Conservation (phyloP, 1,284 basidiomycete species). For the Inonotus hispidus region DNA sequence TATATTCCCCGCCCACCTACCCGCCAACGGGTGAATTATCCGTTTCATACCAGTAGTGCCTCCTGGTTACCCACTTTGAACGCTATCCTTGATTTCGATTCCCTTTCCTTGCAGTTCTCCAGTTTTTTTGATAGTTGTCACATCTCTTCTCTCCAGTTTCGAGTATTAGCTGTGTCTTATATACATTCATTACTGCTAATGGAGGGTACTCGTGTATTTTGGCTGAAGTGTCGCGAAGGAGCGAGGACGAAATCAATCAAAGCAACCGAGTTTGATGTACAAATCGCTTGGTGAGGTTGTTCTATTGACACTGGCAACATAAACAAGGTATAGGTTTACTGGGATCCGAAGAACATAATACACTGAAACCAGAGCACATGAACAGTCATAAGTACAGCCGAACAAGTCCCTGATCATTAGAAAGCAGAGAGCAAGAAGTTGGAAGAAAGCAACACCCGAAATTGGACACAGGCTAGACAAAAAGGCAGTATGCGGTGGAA, state of each 20-base stretch:
- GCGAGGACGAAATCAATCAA: too few relatives aligned
- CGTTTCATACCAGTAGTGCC: not conserved
- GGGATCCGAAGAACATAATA: constrained; percentile 1
- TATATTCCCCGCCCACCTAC: too few relatives aligned
- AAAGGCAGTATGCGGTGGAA: not conserved
- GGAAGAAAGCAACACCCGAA: not conserved
- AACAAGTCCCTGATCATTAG: constrained; percentile 3
- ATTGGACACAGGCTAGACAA: not conserved
- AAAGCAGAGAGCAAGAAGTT: not conserved
- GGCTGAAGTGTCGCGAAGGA: not conserved
- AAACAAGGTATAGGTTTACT: not conserved
- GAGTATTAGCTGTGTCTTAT: constrained; percentile 4
- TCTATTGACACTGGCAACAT: not conserved
- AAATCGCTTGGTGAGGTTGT: not conserved
- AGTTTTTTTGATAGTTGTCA: not conserved
- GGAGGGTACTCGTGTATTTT: constrained; percentile 17
- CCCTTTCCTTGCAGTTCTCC: not conserved
- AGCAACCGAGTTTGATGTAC: too few relatives aligned
- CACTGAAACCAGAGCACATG: not conserved
- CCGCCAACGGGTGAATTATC: not conserved
- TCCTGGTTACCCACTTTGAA: constrained; percentile 2
- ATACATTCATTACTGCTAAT: constrained; percentile 11
- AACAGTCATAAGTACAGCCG: not conserved
- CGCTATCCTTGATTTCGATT: not conserved
- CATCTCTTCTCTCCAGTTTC: not conserved